phyloP scores from a whole-genome alignment of 2,329 filamentous ascomycete species.

The Coniochaeta sp. region DNA sequence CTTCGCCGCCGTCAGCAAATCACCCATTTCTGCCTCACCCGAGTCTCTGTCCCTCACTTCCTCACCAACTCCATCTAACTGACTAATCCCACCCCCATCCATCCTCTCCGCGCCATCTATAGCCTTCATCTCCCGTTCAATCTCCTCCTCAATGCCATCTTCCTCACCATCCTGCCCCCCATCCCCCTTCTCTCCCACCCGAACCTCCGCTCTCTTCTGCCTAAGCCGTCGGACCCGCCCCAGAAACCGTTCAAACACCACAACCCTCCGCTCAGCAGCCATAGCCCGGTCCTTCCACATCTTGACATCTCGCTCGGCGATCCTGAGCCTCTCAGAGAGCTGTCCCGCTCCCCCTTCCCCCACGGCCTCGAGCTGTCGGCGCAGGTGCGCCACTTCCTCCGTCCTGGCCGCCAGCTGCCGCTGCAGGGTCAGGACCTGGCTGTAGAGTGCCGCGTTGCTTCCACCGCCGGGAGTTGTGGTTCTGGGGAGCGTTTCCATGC shows the following conservation, averaged over 20 bases:
- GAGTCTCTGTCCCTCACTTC: neutral
- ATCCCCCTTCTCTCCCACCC: neutral
- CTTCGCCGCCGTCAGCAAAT: neutral
- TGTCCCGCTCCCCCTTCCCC: slow-evolving; percentile 18
- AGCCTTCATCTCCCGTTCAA: neutral
- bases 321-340: slow-evolving; percentile 39
- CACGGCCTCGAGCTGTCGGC: slow-evolving; percentile 21
- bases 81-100: neutral
- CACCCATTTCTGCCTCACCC: neutral
- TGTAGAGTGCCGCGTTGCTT: slow-evolving; percentile 31
- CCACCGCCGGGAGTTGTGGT: slow-evolving; percentile 1
- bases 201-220: neutral
- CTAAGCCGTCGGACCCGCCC: neutral
- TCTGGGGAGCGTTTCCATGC: neutral
- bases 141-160: neutral
- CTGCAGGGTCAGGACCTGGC: slow-evolving; percentile 41
- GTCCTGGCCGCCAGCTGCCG: slow-evolving; percentile 34
- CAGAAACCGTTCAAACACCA: slow-evolving; percentile 31
- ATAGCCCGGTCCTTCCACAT: slow-evolving; percentile 50
- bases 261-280: slow-evolving; percentile 44
- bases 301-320: slow-evolving; percentile 30
- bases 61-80: neutral
- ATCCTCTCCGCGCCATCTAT: neutral
- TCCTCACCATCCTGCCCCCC: neutral
- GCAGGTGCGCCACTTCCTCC: slow-evolving; percentile 38